Evolutionary conservation across 371 early-diverging fungal species (phyloP).

Genomic region (Mucor plumbeus): DNA sequence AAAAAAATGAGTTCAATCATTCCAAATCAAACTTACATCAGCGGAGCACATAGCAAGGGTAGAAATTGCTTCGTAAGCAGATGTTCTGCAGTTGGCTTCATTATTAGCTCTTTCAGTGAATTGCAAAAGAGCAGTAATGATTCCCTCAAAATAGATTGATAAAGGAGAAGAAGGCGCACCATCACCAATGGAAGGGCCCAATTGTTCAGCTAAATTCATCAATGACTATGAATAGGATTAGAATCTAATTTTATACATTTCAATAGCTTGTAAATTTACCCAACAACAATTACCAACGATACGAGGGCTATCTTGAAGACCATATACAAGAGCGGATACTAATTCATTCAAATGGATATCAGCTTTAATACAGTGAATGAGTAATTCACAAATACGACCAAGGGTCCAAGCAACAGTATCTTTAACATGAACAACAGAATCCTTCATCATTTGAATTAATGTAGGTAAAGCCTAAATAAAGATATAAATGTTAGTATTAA

Average conservation of each 20-base stretch:
- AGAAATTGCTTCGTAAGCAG: slow-evolving; percentile 93
- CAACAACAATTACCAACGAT: slow-evolving; percentile 94
- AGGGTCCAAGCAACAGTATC: slow-evolving; percentile 97
- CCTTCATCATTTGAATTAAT: slow-evolving; percentile 88
- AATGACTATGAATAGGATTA: slow-evolving; percentile 58
- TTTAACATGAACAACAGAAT: slow-evolving; percentile 84
- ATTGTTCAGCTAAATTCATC: slow-evolving; percentile 86
- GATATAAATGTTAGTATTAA: neutral
- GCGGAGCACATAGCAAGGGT: slow-evolving; percentile 73
- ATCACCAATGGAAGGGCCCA: slow-evolving; percentile 54
- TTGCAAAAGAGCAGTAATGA: slow-evolving; percentile 76
- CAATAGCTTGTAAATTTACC: slow-evolving; percentile 28
- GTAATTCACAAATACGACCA: slow-evolving; percentile 86
- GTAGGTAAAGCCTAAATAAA: slow-evolving; percentile 74
- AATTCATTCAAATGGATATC: slow-evolving; percentile 76
- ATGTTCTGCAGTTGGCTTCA: slow-evolving; percentile 85
- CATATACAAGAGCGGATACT: slow-evolving; percentile 77
- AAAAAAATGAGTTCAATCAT: slow-evolving; percentile 5
- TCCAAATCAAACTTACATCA: slow-evolving; percentile 29
- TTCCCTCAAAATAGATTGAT: slow-evolving; percentile 82
- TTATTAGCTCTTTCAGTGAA: slow-evolving; percentile 71
- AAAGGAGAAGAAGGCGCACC: slow-evolving; percentile 69
- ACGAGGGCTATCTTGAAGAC: slow-evolving; percentile 84
- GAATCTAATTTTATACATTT: too few relatives aligned
- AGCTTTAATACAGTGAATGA: slow-evolving; percentile 75